These are phyloP conservation scores for Dioscorea dumetorum DNA, from an alignment of 106 monocot species.

Conservation along the genomic window DNA sequence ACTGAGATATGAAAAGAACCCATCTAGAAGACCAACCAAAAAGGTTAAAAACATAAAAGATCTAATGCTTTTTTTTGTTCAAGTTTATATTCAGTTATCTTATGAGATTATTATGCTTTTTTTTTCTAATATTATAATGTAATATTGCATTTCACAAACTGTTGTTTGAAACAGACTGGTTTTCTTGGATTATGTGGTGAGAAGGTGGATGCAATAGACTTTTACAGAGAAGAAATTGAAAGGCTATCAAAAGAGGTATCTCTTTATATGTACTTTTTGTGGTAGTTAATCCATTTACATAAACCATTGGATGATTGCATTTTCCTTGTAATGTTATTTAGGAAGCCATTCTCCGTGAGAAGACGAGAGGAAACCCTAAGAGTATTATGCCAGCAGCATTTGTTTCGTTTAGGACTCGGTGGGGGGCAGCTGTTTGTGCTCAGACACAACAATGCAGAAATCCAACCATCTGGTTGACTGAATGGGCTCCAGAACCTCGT, in stretches of 20 bases:
- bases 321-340: constrained; percentile 5
- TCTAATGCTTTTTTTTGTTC: background rate
- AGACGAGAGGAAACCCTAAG: constrained; percentile 39
- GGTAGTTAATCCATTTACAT: background rate
- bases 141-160: background rate
- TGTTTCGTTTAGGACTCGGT: constrained; percentile 65
- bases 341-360: constrained; percentile 46
- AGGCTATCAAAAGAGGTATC: constrained; percentile 58
- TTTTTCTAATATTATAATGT: constrained; percentile 5
- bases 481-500: constrained; percentile 80
- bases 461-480: constrained; percentile 68
- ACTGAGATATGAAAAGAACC: constrained; percentile 68
- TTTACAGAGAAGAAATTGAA: constrained; percentile 66
- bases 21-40: constrained; percentile 47
- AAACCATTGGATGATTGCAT: background rate
- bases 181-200: constrained; percentile 76
- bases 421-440: constrained; percentile 82
- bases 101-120: background rate
- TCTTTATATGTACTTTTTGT: background rate
- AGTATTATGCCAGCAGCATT: constrained; percentile 63
- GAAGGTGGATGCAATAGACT: constrained; percentile 88
- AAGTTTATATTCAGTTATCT: too few species aligned
- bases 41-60: constrained; percentile 36
- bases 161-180: constrained; percentile 40
- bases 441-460: constrained; percentile 76